Evolutionary conservation across 2,329 filamentous ascomycete genomes (phyloP).

Genomic region (Aspergillus amoenus): DNA sequence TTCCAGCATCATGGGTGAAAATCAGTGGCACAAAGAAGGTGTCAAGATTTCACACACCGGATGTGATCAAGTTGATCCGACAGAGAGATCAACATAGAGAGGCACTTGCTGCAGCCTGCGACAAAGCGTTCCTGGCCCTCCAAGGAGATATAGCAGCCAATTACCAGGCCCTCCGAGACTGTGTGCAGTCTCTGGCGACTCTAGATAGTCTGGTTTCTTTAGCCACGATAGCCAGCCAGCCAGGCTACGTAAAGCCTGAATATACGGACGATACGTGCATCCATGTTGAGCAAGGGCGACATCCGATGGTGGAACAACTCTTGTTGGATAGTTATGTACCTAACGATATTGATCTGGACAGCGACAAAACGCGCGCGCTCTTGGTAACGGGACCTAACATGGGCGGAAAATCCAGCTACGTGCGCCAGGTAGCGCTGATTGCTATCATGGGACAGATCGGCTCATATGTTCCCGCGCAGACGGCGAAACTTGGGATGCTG

Average conservation of each 20-base stretch:
- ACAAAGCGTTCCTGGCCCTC: conserved; percentile 72
- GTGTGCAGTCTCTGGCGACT: conserved; percentile 78
- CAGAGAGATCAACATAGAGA: conserved; percentile 96
- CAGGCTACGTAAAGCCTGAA: conserved; percentile 81
- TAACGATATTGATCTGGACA: conserved; percentile 75
- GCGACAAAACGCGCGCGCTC: conserved; percentile 67
- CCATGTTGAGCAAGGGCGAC: conserved; percentile 71
- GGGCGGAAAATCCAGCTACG: conserved; percentile 98
- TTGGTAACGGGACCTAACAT: conserved; percentile 97
- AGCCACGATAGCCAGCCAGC: conserved; percentile 77
- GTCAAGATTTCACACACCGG: conserved; percentile 90
- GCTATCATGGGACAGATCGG: conserved; percentile 93
- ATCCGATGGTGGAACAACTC: conserved; percentile 94
- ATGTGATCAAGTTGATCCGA: conserved; percentile 76
- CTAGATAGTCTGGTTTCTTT: conserved; percentile 89
- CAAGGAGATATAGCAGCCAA: conserved; percentile 73
- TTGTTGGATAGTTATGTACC: conserved; percentile 86
- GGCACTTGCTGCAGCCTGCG: conserved; percentile 85
- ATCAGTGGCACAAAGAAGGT: conserved; percentile 91
- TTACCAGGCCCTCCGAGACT: conserved; percentile 87
- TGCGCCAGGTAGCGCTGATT: conserved; percentile 87
- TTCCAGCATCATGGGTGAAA: conserved; percentile 93
- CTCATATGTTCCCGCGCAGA: conserved; percentile 82
- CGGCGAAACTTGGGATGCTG: conserved; percentile 73
- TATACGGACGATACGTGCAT: conserved; percentile 67